A percentile compares a stretch with the other conserved stretches of the same genome.
These are phyloP conservation scores for Urochloa ruziziensis DNA, from an alignment of 176 grass and related monocot genomes.

Conservation along the genomic window DNA sequence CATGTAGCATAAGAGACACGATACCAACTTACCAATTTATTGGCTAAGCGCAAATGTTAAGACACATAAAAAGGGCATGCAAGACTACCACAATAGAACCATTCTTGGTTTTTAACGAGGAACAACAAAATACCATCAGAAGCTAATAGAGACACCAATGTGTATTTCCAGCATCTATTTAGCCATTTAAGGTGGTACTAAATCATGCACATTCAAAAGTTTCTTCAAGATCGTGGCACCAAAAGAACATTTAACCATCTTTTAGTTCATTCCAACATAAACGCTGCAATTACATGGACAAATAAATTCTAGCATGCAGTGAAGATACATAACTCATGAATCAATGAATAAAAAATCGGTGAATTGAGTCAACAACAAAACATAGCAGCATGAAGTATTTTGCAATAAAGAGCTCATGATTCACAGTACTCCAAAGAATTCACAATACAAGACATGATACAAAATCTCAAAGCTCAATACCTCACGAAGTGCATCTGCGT, in stretches of 20 bases:
- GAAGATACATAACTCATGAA: background rate
- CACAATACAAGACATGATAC: background rate
- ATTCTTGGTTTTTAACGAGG: background rate
- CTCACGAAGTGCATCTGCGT: slow-evolving; percentile 99
- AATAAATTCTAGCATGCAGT: background rate
- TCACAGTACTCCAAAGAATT: background rate
- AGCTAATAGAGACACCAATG: background rate
- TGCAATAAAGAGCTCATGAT: slow-evolving; percentile 1
- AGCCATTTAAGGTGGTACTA: background rate
- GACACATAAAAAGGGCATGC: background rate
- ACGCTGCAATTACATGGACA: background rate
- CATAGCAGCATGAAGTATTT: background rate
- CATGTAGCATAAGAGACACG: background rate
- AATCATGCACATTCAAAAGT: background rate
- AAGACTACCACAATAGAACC: background rate
- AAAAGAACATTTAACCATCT: background rate
- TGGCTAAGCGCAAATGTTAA: background rate
- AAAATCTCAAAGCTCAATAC: slow-evolving; percentile 39
- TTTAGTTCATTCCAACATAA: background rate
- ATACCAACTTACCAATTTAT: background rate
- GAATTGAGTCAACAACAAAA: background rate
- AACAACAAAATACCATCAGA: slow-evolving; percentile 10
- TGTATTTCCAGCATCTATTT: background rate
- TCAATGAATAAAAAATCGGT: background rate
- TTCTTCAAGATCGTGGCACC: background rate